A percentile compares a stretch with the other conserved stretches of the same genome.
phyloP scores from a whole-genome alignment of 768 basidiomycete species.

The Boletus reticuloceps region DNA sequence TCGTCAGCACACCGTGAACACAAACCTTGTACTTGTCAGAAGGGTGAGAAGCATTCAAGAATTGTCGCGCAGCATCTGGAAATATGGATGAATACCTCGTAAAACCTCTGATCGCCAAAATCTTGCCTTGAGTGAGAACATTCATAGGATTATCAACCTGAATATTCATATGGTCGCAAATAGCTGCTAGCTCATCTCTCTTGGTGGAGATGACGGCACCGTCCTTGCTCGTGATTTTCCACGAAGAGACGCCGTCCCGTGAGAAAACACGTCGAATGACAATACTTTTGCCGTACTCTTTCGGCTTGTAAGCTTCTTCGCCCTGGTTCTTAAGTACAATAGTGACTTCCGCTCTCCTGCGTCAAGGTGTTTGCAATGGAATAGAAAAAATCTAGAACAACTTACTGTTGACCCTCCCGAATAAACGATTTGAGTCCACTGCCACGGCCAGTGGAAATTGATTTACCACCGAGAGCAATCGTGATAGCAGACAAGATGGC shows the following conservation, averaged over 20 bases:
- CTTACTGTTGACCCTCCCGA: conserved; percentile 77
- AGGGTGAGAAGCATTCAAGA: conserved; percentile 78
- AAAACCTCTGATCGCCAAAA: neutral
- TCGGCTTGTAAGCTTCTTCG: conserved; percentile 80
- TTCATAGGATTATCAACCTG: conserved; percentile 97
- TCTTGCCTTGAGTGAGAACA: conserved; percentile 78
- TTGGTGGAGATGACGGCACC: conserved; percentile 68
- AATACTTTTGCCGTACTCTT: conserved; percentile 86
- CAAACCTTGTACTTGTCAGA: conserved; percentile 86
- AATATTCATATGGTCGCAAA: conserved; percentile 94
- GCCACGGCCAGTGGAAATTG: conserved; percentile 87
- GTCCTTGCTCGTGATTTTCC: conserved; percentile 78
- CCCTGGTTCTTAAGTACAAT: conserved; percentile 88
- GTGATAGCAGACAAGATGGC: conserved; percentile 92
- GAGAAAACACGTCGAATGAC: conserved; percentile 79
- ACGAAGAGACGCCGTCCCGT: conserved; percentile 69
- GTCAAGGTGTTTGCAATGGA: conserved; percentile 38
- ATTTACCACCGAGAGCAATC: conserved; percentile 91
- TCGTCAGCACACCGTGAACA: neutral
- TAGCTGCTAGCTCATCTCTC: conserved; percentile 80
- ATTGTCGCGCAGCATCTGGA: conserved; percentile 51
- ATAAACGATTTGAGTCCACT: conserved; percentile 82
- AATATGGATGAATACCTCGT: neutral
- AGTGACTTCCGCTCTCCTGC: conserved; percentile 59
- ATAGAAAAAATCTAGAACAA: neutral